Conservation (phyloP, 768 basidiomycete genomes). For the Boletus vermiculosoides region DNA sequence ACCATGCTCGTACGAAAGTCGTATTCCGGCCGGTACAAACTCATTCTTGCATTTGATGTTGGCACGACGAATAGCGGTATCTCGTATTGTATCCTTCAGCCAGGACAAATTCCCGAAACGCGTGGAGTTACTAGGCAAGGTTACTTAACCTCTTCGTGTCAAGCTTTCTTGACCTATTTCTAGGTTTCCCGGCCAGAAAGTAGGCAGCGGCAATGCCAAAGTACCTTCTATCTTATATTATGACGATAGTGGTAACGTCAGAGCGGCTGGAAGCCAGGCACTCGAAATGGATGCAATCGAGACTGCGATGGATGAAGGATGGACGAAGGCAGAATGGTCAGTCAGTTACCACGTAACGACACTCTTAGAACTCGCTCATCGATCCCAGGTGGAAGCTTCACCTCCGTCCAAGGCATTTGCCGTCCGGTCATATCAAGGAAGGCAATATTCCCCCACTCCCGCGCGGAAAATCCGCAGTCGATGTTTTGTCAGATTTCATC, state of each 20-base stretch:
- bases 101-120: not conserved
- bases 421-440: not conserved
- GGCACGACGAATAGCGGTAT: not conserved
- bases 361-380: not conserved
- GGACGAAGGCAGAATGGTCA: constrained; percentile 4
- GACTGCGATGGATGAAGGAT: not conserved
- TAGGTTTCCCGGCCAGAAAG: constrained; percentile 5
- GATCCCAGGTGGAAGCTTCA: not conserved
- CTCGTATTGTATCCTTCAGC: constrained; percentile 2
- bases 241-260: not conserved
- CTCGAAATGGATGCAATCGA: not conserved
- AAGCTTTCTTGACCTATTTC: not conserved
- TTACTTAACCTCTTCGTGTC: not conserved
- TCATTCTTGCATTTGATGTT: not conserved
- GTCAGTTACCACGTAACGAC: not conserved
- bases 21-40: not conserved
- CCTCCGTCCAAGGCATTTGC: not conserved
- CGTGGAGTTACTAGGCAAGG: not conserved
- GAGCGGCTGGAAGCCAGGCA: not conserved
- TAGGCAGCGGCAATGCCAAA: not conserved
- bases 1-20: not conserved
- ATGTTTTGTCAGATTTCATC: constrained; percentile 26
- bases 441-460: not conserved
- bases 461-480: constrained; percentile 10
- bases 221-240: constrained; percentile 9